Evolutionary conservation across 2,329 filamentous ascomycete genomes (phyloP), one percentile per base, ranked within the genome.

Genomic region (Arthrinium puccinioides): DNA sequence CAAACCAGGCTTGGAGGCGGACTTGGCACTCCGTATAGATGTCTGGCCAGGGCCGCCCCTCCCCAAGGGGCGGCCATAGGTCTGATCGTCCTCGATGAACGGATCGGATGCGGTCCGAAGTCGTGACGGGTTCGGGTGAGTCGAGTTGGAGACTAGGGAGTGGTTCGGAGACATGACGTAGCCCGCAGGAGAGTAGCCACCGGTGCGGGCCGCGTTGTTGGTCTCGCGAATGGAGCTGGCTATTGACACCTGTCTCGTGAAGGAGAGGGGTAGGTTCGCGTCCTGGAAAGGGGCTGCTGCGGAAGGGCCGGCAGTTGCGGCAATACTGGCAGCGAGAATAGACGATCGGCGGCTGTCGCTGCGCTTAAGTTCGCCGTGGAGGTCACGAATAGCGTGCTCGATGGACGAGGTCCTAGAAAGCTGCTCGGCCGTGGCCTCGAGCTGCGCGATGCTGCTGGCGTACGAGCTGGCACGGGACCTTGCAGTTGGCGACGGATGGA

Each of bases 321-420:
- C 55, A 43, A 67, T 55, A 38, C 64, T 68, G 31, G 68, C 65
- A 15, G 73, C 76, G 30, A 76, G 66, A 34, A 79, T 65, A 8
- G 79, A 83, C 3, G 79, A 82, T 40, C 74, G 70, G 43, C 76
- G 70, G 53, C 79, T 85, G 53, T 84, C 82, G 53, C 69, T 76
- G 47, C 77, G 72, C 61, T 85, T 86, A 53, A 84, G 66, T 59
- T 85, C 79, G 43, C 77, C 68, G 59, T 86, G 79, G 46, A 87
- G 68, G 52, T 82, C 77, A 41, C 82, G 75, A 50, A 88, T 89
- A 48, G 85, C 83, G 64, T 84, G 77, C 50, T 84, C 83, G 52
- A 88, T 84, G 44, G 84, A 86, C 44, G 80, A 84, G 39, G 79
- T 81, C 64, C 76, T 74, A 48, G 82, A 85, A 57, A 89, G 68